A percentile compares a stretch with the other conserved stretches of the same genome.
Evolutionary conservation across 768 basidiomycete species (phyloP).

Genomic region (Crassisporium funariophilum): DNA sequence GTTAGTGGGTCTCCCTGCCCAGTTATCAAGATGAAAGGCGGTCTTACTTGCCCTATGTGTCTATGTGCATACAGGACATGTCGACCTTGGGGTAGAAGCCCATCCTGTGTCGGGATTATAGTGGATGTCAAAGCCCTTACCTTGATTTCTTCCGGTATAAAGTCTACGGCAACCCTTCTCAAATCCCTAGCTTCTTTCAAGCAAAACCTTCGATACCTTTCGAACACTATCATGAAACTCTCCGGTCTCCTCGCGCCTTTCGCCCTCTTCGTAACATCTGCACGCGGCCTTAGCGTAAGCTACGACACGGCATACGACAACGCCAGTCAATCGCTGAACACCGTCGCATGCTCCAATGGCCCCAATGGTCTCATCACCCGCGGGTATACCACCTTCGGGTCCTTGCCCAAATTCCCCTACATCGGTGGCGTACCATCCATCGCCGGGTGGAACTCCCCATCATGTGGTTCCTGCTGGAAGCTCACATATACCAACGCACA

Average conservation of each 20-base stretch:
- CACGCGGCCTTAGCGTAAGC: slow-evolving; percentile 30
- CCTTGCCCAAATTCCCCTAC: slow-evolving; percentile 58
- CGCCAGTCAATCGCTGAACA: slow-evolving; percentile 35
- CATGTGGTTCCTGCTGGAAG: slow-evolving; percentile 65
- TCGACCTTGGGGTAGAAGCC: too few species aligned
- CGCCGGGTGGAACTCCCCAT: slow-evolving; percentile 49
- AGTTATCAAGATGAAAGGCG: too few species aligned
- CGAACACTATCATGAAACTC: slow-evolving; percentile 42
- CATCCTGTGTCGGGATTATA: too few species aligned
- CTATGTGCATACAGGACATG: too few species aligned
- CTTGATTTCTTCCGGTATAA: too few species aligned
- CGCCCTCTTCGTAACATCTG: slow-evolving; percentile 24
- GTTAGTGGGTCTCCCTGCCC: too few species aligned
- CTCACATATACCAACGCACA: slow-evolving; percentile 45
- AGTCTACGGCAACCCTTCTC: too few species aligned
- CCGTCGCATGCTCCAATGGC: slow-evolving; percentile 51
- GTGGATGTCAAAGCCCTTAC: too few species aligned
- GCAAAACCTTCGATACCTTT: too few species aligned
- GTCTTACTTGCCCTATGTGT: too few species aligned
- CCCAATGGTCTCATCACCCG: slow-evolving; percentile 48
- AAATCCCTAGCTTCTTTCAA: too few species aligned
- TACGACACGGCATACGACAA: slow-evolving; percentile 58
- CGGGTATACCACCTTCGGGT: slow-evolving; percentile 49
- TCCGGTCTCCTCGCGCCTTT: slow-evolving; percentile 23
- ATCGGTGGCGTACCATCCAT: slow-evolving; percentile 60